These are phyloP conservation scores for Trichoderma virens DNA, from an alignment of 495 filamentous ascomycete genomes.

Conservation along the genomic window DNA sequence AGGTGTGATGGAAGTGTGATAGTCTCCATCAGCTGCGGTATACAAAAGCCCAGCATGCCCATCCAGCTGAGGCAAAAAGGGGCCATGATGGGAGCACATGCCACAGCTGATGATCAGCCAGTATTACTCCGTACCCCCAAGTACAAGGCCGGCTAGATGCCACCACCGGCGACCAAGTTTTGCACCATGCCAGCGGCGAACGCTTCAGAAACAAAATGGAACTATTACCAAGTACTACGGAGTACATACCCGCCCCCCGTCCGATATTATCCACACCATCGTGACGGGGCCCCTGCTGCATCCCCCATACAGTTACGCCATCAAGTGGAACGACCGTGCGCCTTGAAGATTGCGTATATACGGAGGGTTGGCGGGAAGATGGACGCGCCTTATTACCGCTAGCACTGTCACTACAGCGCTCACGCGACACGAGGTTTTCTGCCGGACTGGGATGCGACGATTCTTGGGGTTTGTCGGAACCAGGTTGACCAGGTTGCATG, in stretches of 20 bases:
- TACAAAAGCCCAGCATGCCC: too few species aligned
- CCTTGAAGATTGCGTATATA: not conserved
- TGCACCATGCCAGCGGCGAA: too few species aligned
- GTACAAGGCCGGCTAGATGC: too few species aligned
- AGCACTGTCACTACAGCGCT: not conserved
- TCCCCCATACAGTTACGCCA: not conserved
- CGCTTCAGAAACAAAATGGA: not conserved
- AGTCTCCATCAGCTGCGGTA: not conserved
- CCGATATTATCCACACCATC: not conserved
- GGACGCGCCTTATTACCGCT: not conserved
- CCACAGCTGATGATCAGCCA: not conserved
- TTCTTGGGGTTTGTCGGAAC: too few species aligned
- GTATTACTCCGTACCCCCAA: too few species aligned
- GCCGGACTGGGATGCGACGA: not conserved
- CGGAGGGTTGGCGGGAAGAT: not conserved
- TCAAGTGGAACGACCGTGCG: constrained; percentile 6
- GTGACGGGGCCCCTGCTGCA: not conserved
- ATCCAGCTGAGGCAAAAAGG: not conserved
- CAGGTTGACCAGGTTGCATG: not conserved
- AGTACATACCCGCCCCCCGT: not conserved
- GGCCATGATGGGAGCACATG: not conserved
- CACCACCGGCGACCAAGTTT: too few species aligned
- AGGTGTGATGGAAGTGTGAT: not conserved
- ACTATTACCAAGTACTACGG: not conserved
- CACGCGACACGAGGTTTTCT: not conserved